Evolutionary conservation across 2,329 filamentous ascomycete species (phyloP), one percentile per base, ranked within the genome.

Genomic region (Aspergillus pseudoviridinutans): DNA sequence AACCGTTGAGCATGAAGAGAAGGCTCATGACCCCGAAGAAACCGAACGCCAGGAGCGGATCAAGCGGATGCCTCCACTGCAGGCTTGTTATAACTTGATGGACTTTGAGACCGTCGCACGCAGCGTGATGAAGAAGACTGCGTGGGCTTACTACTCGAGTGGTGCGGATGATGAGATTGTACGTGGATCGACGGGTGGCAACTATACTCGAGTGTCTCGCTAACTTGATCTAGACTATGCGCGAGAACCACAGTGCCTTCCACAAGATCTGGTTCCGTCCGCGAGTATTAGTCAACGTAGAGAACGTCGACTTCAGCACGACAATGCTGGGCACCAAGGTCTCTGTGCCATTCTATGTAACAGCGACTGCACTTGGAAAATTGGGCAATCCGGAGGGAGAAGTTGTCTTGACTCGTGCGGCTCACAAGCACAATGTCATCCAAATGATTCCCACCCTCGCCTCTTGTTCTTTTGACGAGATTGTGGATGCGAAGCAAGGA

Each of bases 371-470:
- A 0, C 84, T 99, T 7, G 94, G 94, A 65, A 97, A 97, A 77
- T 86, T 99, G 3, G 94, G 94, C 58, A 84, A 99, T 72, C 89
- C 89, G 0, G 94, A 97, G 74, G 94, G 94, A 66, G 94, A 99
- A 75, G 92, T 97, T 4, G 81, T 96, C 9, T 83, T 99, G 57
- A 97, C 94, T 0, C 84, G 87, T 57, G 92, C 91, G 17, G 88
- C 94, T 1, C 82, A 84, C 71, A 90, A 89, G 70, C 93, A 97
- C 81, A 86, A 92, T 70, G 88, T 97, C 53, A 85, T 97, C 60
- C 94, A 99, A 77, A 99, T 99, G 94, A 97, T 99, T 60, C 94
- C 94, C 1, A 99, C 94, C 3, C 82, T 99, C 6, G 94, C 94
- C 2, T 97, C 92, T 2, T 97, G 94, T 79, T 94, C 92, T 1